Evolutionary conservation across 306 rosid species (phyloP), one percentile per base, ranked within the genome.

Genomic region (Fragaria nilgerrensis): DNA sequence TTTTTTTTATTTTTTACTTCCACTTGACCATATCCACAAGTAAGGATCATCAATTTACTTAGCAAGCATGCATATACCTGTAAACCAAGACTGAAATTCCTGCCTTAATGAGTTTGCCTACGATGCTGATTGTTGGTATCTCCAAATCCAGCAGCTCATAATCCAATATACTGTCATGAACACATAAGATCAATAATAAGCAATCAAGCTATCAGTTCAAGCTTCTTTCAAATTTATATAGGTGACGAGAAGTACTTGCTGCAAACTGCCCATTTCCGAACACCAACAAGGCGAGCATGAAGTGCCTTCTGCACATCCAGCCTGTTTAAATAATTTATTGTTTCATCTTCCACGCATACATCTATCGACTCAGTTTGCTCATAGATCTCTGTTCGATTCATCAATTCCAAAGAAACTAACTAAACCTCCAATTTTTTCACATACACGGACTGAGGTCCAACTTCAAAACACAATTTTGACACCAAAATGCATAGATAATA

Each of bases 301-400:
- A 95, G 90, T 14, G 97, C 93, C 47, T 86, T 88, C 62, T 88
- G 93, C 59, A 92, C 99, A 68, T 92, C 97, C 78, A 74, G 85
- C 75, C 97, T 81, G 78, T 95, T 95, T 67, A 95, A 84, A 79
- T 95, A 95, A 75, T 88, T 95, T 4, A 82, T 89, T 12, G 88
- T 88, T 84, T 95, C 92, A 50, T 95, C 99, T 79, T 95, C 99
- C 63, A 95, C 99, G 5, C 99, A 95, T 29, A 95, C 99, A 83
- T 95, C 99, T 62, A 95, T 78, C 0, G 86, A 81, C 79, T 89
- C 91, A 1, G 83, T 7, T 39, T 39, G 43, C 8, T 6, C 8
- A 39, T 39, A 39, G 43, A 5, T 39, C 43, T 39, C 43, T 39
- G 43, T 39, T 39, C 43, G 43, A 39, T 39, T 39, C 43, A 39